A percentile compares a stretch with the other conserved stretches of the same genome.
These are phyloP conservation scores for Kwoniella sp. DNA, from an alignment of 768 basidiomycete species.

Conservation along the genomic window DNA sequence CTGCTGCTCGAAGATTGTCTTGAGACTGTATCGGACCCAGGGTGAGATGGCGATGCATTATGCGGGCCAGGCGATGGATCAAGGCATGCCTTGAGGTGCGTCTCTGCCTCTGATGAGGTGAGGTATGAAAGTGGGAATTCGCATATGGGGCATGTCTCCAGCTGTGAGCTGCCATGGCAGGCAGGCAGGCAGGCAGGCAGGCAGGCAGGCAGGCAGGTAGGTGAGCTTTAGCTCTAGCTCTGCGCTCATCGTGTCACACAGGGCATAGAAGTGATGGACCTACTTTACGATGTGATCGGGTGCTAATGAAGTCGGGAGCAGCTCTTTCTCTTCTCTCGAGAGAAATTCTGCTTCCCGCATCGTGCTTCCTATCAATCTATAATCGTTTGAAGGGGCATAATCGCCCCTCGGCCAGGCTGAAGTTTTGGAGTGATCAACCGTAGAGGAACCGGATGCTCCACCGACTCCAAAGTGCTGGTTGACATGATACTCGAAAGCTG, in stretches of 20 bases:
- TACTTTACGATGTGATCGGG: neutral
- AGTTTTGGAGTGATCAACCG: too few relatives aligned
- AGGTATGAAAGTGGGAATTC: slow-evolving; percentile 30
- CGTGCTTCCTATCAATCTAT: too few relatives aligned
- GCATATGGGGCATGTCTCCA: slow-evolving; percentile 38
- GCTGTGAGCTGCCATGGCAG: neutral
- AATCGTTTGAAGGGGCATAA: too few relatives aligned
- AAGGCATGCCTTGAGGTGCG: slow-evolving; percentile 46
- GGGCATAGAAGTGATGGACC: too few relatives aligned
- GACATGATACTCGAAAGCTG: slow-evolving; percentile 45
- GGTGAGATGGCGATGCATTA: neutral
- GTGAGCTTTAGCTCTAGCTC: too few relatives aligned
- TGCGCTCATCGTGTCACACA: too few relatives aligned
- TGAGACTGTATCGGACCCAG: too few relatives aligned
- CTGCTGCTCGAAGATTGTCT: neutral
- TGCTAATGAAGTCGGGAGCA: neutral
- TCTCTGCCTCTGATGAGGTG: slow-evolving; percentile 12
- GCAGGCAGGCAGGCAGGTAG: too few relatives aligned
- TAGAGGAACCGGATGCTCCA: neutral
- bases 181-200: too few relatives aligned
- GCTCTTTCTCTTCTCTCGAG: too few relatives aligned
- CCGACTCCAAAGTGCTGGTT: slow-evolving; percentile 41
- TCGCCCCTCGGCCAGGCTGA: too few relatives aligned
- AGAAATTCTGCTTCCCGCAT: too few relatives aligned
- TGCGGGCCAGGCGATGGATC: slow-evolving; percentile 17